These are phyloP conservation scores for Loxodes magnus DNA, from an alignment of 73 alveolate species.

Conservation along the genomic window DNA sequence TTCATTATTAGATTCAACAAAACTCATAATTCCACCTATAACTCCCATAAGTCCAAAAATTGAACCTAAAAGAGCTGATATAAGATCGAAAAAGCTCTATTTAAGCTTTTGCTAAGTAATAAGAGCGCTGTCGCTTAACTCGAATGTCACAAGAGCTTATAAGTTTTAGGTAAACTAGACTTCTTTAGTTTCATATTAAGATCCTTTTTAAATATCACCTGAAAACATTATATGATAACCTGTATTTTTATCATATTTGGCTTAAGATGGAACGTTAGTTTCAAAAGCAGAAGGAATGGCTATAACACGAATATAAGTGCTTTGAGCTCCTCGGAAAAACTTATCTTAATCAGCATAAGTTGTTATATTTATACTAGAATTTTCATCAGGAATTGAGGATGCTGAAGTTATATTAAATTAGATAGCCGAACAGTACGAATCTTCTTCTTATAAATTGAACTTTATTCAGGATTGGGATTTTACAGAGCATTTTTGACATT, in stretches of 20 bases:
- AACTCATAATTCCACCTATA: constrained; percentile 1
- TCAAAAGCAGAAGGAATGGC: background rate
- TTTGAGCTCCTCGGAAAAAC: background rate
- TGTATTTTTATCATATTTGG: background rate
- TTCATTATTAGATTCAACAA: background rate
- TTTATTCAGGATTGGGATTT: background rate
- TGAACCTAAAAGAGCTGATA: constrained; percentile 5
- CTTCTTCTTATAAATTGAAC: background rate
- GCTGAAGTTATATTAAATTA: background rate
- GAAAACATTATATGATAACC: background rate
- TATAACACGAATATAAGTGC: background rate
- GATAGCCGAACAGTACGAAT: background rate
- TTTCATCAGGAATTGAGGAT: constrained; percentile 8
- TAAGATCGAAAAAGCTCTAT: background rate
- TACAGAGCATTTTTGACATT: background rate
- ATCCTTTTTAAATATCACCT: background rate
- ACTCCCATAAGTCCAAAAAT: constrained; percentile 11
- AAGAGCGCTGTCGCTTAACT: background rate
- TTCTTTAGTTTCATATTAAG: background rate
- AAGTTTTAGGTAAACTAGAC: background rate
- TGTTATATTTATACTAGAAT: background rate
- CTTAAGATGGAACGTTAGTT: background rate
- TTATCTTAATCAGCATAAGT: background rate
- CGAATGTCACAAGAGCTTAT: background rate
- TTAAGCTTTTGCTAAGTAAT: background rate